Evolutionary conservation across 257 asterid genomes (phyloP).

Genomic region (Schizonepeta tenuifolia): DNA sequence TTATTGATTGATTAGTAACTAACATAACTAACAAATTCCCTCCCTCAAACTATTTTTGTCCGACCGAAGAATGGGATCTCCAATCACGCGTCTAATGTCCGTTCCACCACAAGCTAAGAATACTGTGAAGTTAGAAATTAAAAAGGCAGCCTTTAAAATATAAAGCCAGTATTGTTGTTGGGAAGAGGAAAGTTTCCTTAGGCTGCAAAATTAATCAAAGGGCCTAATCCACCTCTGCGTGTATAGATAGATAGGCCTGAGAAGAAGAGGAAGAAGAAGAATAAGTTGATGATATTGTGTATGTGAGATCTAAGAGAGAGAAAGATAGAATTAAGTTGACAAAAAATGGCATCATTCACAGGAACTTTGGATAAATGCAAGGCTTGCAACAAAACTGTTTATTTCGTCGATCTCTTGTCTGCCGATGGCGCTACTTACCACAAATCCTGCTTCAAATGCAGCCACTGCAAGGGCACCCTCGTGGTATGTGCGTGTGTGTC

Average conservation of each 20-base stretch:
- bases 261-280: neutral
- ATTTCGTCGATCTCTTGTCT: slow-evolving; percentile 56
- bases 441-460: slow-evolving; percentile 66
- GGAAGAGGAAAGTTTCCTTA: slow-evolving; percentile 18
- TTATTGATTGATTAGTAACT: neutral
- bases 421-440: slow-evolving; percentile 62
- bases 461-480: slow-evolving; percentile 86
- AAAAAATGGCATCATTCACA: slow-evolving; percentile 54
- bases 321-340: too few relatives aligned
- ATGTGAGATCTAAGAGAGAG: neutral
- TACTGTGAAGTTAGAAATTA: neutral
- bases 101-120: slow-evolving; percentile 19
- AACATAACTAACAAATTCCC: slow-evolving; percentile 27
- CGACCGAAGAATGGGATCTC: slow-evolving; percentile 40
- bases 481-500: slow-evolving; percentile 46
- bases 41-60: neutral
- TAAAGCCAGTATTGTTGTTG: slow-evolving; percentile 28
- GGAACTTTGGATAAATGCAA: slow-evolving; percentile 64
- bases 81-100: slow-evolving; percentile 33
- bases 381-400: slow-evolving; percentile 65
- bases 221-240: slow-evolving; percentile 15
- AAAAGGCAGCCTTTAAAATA: slow-evolving; percentile 3
- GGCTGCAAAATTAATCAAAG: neutral
- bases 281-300: too few relatives aligned
- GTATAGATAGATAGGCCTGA: neutral